phyloP scores from a whole-genome alignment of 2,329 filamentous ascomycete species.

The Cercospora nicotianae region DNA sequence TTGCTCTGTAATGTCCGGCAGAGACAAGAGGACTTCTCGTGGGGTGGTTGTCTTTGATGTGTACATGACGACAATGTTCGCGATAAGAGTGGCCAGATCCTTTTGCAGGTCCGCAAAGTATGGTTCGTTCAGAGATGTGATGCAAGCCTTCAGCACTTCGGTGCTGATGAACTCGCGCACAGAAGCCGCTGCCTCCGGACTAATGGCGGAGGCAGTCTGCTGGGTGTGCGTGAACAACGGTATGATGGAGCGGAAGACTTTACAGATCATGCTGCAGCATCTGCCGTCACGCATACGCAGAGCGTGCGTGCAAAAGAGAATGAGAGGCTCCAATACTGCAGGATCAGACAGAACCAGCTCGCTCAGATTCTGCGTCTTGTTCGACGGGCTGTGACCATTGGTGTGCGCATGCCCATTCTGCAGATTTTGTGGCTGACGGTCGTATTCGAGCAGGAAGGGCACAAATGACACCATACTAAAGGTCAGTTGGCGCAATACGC shows the following conservation, averaged over 20 bases:
- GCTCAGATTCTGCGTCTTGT: constrained; percentile 61
- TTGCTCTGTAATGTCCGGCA: constrained; percentile 71
- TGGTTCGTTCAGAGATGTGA: constrained; percentile 86
- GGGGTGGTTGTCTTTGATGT: constrained; percentile 68
- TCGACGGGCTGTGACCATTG: constrained; percentile 15
- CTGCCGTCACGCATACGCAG: constrained; percentile 87
- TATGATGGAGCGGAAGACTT: constrained; percentile 82
- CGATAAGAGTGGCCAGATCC: constrained; percentile 84
- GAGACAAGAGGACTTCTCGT: constrained; percentile 69
- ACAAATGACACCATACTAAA: constrained; percentile 92
- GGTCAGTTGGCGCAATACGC: constrained; percentile 87
- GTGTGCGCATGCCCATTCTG: constrained; percentile 16
- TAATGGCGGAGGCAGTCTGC: constrained; percentile 14
- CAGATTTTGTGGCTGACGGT: constrained; percentile 49
- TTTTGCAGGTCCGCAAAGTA: constrained; percentile 97
- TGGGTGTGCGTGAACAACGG: constrained; percentile 66
- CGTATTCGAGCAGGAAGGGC: constrained; percentile 74
- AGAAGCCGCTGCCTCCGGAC: constrained; percentile 52
- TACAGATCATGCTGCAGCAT: constrained; percentile 80
- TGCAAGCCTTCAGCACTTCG: constrained; percentile 85
- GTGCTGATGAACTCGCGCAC: constrained; percentile 88
- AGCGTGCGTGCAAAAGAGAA: constrained; percentile 88
- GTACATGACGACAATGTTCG: constrained; percentile 78
- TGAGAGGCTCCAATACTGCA: constrained; percentile 78
- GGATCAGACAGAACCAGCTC: constrained; percentile 79